Evolutionary conservation across 1,139 yeast genomes (phyloP), one percentile per base, ranked within the genome.

Genomic region (Scheffersomyces parashehatae): DNA sequence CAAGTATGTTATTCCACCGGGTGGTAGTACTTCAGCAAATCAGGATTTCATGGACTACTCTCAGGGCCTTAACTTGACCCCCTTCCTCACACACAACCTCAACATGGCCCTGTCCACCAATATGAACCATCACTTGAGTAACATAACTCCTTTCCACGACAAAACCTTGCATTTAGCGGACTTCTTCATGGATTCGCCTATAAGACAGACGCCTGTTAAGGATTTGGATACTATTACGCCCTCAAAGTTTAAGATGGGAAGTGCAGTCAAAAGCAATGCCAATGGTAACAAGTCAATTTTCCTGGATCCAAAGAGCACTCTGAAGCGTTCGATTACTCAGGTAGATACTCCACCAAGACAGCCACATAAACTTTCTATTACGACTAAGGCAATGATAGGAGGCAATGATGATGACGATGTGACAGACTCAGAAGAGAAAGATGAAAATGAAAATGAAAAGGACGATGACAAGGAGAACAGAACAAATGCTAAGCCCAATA

Each of bases 151-250:
- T 4, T 71, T 68, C 48, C 72, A 71, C 51, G 79, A 74, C 43
- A 73, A 70, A 53, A 61, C 76, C 3, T 59, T 71, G 42, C 77
- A 71, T 47, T 57, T 71, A 40, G 59, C 73, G 2, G 79, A 74
- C 49, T 73, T 74, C 45, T 73, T 71, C 53, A 72, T 70, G 62
- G 79, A 74, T 45, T 67, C 75, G 8, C 79, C 79, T 10, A 68
- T 72, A 31, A 56, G 65, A 3, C 43, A 48, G 35, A 60, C 68
- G 3, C 73, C 75, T 2, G 48, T 63, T 7, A 67, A 60, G 45
- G 74, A 69, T 37, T 47, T 68, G 39, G 74, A 66, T 38, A 67
- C 77, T 2, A 70, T 73, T 24, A 74, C 79, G 2, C 79, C 79
- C 2, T 70, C 77, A 3, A 68, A 66, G 46, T 74, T 73, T 45